Base-by-base conservation (phyloP, 805 yeast genomes). In the Sugiyamaella mastotermitis region DNA sequence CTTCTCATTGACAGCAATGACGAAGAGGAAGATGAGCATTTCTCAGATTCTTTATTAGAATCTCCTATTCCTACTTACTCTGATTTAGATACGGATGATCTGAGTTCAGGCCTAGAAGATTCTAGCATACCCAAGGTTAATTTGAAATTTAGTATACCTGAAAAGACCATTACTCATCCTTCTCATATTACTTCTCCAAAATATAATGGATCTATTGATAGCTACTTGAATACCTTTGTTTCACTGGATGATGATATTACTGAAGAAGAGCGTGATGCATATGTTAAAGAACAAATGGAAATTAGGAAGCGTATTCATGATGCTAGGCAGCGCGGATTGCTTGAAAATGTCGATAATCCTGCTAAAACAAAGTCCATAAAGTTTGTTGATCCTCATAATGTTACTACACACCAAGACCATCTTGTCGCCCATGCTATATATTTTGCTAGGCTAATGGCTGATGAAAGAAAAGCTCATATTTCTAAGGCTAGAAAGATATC, bases 401-500 rank as follows among this genome's bases (percentile, higher is more conserved):
- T 57, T 13, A 17, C 14, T 8, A 74, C 88, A 0, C 80, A 75
- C 51, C 72, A 73, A 31, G 97, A 88, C 51, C 80, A 83, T 57
- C 61, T 92, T 20, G 58, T 86, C 0, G 72, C 79, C 1, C 97
- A 90, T 46, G 94, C 88, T 1, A 56, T 78, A 19, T 69, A 76
- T 31, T 73, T 85, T 48, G 73, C 95, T 4, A 80, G 76, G 47
- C 60, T 84, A 8, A 76, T 86, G 43, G 75, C 72, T 35, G 88
- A 80, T 44, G 69, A 74, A 40, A 69, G 83, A 40, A 75, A 68
- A 41, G 71, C 73, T 18, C 83, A 81, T 46, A 72, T 77, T 11
- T 72, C 80, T n/a, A 70, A 78, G 47, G 76, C 85, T 1, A 74
- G 77, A 50, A 83, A 76, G 47, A 72, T 87, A 4, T 80, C 96